Evolutionary conservation across 2,329 filamentous ascomycete genomes (phyloP), one percentile per base, ranked within the genome.

Genomic region (Aspergillus latus): DNA sequence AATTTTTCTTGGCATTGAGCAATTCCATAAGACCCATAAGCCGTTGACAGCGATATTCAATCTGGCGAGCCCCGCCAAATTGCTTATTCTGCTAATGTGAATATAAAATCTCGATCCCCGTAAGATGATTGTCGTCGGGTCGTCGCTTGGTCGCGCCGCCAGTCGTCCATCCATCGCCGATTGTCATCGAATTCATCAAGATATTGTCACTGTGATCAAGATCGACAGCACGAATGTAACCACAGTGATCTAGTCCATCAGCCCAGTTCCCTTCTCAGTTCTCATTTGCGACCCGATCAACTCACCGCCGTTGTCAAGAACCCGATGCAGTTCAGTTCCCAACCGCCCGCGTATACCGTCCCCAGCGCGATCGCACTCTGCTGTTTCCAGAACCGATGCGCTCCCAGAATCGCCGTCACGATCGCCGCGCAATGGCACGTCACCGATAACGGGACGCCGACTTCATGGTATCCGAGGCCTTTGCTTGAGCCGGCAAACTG

Each of bases 311-410:
- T 69, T 32, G 78, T 68, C 29, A 79, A 67, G 2, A 69, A 59
- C 57, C 80, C 80, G 10, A 85, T 76, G 0, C 71, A 62, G 51
- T 77, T 73, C 5, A 87, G 65, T 64, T 87, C 84, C 79, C 82
- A 85, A 0, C 84, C 84, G 5, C 84, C 84, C 2, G 78, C 77
- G 65, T 81, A 71, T 0, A 84, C 76, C 64, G 81, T 86, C 0
- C 84, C 85, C 56, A 79, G 68, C 3, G 82, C 71, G 58, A 88
- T 80, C 0, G 82, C 82, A 65, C 76, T 76, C 68, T 88, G 85
- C 61, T 85, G 80, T 56, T 80, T 78, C 80, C 81, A 88, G 63
- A 84, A 86, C 28, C 85, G 77, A 59, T 78, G 76, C 1, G 79
- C 78, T 1, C 85, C 86, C n/a, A 87, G 62, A 0, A 80, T 30